A percentile compares a stretch with the other conserved stretches of the same genome.
These are phyloP conservation scores for Pyrenophora tritici-repentis DNA, from an alignment of 2,329 filamentous ascomycete genomes.

Conservation along the genomic window DNA sequence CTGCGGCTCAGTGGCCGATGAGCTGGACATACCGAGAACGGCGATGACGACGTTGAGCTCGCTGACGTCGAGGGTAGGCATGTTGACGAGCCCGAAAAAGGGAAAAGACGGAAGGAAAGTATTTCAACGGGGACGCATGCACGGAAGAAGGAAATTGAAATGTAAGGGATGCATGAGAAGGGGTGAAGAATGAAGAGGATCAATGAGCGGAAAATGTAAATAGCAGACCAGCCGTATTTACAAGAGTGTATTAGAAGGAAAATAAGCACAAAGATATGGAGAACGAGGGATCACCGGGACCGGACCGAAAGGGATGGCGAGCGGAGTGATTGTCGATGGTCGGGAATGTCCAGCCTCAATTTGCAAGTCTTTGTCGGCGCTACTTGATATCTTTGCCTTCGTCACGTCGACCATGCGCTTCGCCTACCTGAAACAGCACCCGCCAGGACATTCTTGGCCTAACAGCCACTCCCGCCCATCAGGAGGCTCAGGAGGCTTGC, in stretches of 20 bases:
- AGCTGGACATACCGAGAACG: constrained; percentile 48
- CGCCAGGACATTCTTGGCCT: constrained; percentile 9
- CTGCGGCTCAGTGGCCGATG: background rate
- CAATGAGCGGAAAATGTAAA: constrained; percentile 4
- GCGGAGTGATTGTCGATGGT: constrained; percentile 1
- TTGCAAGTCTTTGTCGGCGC: constrained; percentile 4
- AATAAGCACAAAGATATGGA: constrained; percentile 11
- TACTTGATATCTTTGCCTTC: constrained; percentile 8
- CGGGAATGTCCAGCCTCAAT: constrained; percentile 4
- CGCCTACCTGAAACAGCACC: constrained; percentile 9
- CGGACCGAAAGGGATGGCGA: constrained; percentile 2
- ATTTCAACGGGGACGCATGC: constrained; percentile 1
- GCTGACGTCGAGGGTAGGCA: constrained; percentile 57
- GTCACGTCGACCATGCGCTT: constrained; percentile 1
- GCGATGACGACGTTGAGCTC: constrained; percentile 60
- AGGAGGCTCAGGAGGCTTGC: constrained; percentile 5
- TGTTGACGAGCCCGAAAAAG: constrained; percentile 22
- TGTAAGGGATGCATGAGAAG: background rate
- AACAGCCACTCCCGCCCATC: constrained; percentile 6
- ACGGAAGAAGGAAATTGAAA: background rate
- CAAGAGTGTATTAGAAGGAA: constrained; percentile 6
- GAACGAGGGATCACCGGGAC: constrained; percentile 6
- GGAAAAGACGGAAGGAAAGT: background rate
- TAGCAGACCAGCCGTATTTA: constrained; percentile 12
- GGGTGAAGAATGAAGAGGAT: constrained; percentile 1